Base-by-base conservation (phyloP, 371 early-diverging fungal species). In the Actinomortierella wolfii region DNA sequence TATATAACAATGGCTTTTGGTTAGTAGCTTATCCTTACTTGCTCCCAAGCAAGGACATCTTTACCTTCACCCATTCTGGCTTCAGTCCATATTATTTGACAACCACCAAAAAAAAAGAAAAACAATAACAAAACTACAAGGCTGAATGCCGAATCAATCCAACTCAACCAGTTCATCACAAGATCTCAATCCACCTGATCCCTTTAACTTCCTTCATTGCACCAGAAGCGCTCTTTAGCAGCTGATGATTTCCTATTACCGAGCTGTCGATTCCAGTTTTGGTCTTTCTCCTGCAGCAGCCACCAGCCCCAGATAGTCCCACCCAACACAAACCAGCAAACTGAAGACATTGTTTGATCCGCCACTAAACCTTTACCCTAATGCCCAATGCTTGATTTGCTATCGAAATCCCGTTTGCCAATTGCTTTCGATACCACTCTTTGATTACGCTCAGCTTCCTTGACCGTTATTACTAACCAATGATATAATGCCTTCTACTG, bases 1-100 rank as follows among this genome's bases (percentile, higher is more conserved):
- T 47, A 57, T 29, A 57, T 52, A 64, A 61, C 51, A 61, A 61
- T 61, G 62, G 62, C 56, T 61, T 61, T 61, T 56, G 62, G 62
- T 64, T 57, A 51, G 57, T 48, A 18, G n/a, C 7, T 21, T 42
- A 28, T 3, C 0, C 18, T 51, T 28, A 1, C 18, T 25, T 13
- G 25, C 56, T 34, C 39, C 23, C 18, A 2, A 17, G 14, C 8
- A 43, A n/a, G n/a, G n/a, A n/a, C n/a, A 11, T 47, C 47, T 21
- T 24, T 8, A 1, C 47, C 47, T 20, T 2, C 18, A 9, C 11
- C 11, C 47, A 11, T 21, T 20, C 21, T 20, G 8, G 18, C 47
- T 20, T 47, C 20, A 21, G 8, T 9, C 47, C 8, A 47, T 34
- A 4, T 11, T 34, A 4, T 11, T 6, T 11, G 11, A 34, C 34